Evolutionary conservation across 495 filamentous ascomycete species (phyloP).

Genomic region (Melanomma pulvis-pyrius): DNA sequence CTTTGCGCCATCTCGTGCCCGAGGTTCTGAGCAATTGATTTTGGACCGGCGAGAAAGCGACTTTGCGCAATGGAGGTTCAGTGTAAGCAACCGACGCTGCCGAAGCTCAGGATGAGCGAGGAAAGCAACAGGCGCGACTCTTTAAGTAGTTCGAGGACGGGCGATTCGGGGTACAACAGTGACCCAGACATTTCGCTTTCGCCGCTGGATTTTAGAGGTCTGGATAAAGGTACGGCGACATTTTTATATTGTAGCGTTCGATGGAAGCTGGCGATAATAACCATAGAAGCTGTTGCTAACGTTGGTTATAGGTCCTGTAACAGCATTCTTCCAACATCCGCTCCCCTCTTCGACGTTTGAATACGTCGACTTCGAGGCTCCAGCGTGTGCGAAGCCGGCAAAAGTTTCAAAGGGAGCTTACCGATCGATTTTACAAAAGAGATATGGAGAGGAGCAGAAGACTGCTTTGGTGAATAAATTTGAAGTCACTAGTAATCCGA

Average conservation of each 20-base stretch:
- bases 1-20: not conserved
- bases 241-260: no score
- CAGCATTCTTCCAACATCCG: not conserved
- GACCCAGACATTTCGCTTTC: constrained; percentile 28
- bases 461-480: not conserved
- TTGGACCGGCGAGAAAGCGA: no score
- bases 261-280: not conserved
- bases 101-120: not conserved
- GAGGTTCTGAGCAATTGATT: constrained; percentile 5
- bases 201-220: constrained; percentile 9
- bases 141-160: constrained; percentile 17
- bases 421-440: not conserved
- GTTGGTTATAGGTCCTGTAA: not conserved
- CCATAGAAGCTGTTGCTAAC: not conserved
- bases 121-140: constrained; percentile 17
- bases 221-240: not conserved
- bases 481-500: not conserved
- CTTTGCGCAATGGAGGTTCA: constrained; percentile 24
- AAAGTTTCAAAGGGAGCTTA: not conserved
- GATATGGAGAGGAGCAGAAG: not conserved
- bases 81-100: constrained; percentile 10
- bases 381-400: not conserved
- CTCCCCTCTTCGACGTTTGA: not conserved
- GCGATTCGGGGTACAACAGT: constrained; percentile 29
- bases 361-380: not conserved